Conservation (phyloP, 768 basidiomycete species). For the Boletus rex-veris region DNA sequence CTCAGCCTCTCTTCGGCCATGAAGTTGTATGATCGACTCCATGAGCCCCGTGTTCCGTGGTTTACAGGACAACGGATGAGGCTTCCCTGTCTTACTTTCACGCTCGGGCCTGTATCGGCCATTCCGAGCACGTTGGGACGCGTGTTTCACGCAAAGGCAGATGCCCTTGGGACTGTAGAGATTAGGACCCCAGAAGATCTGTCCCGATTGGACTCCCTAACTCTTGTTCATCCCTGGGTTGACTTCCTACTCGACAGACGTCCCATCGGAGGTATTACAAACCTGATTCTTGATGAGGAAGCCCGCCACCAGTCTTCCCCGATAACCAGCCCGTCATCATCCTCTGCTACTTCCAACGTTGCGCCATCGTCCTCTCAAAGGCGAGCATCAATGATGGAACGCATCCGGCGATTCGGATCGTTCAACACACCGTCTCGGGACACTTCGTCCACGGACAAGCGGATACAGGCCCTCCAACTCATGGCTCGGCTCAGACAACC, state of each 20-base stretch:
- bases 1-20: background rate
- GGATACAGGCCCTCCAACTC: background rate
- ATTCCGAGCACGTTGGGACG: background rate
- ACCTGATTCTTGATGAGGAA: background rate
- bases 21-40: conserved; percentile 4
- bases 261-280: background rate
- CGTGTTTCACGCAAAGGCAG: background rate
- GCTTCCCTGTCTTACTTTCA: conserved; percentile 11
- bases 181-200: conserved; percentile 8
- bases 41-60: background rate
- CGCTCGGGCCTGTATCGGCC: background rate
- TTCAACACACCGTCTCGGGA: background rate
- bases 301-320: background rate
- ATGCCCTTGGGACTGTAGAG: conserved; percentile 2
- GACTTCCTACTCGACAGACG: conserved; percentile 9
- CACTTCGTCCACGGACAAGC: background rate
- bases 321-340: background rate
- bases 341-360: background rate
- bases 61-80: conserved; percentile 1
- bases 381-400: background rate
- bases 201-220: background rate
- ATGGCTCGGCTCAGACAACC: background rate
- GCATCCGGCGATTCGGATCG: background rate
- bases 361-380: background rate
- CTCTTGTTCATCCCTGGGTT: conserved; percentile 12